phyloP scores from a whole-genome alignment of 352 stramenopile species.

The Detonula confervacea region DNA sequence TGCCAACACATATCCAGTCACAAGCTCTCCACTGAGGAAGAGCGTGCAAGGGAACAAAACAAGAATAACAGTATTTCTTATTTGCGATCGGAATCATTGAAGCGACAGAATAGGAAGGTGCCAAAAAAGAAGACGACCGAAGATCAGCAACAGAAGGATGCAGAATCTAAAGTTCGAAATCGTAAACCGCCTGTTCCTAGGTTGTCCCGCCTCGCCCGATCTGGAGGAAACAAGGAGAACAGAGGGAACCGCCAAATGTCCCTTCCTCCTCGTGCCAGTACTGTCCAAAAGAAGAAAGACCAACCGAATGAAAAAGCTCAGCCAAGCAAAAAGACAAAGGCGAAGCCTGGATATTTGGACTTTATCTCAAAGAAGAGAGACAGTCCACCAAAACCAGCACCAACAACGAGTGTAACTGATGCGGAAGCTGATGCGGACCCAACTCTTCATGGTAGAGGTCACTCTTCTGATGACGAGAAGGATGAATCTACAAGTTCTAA shows the following conservation, averaged over 20 bases:
- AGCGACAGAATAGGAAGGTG: constrained; percentile 19
- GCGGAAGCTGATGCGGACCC: background rate
- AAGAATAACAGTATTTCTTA: constrained; percentile 36
- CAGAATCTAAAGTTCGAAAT: constrained; percentile 6
- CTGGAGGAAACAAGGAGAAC: constrained; percentile 15
- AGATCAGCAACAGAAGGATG: constrained; percentile 13
- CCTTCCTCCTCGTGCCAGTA: background rate
- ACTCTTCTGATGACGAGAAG: background rate
- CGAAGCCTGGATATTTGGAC: constrained; percentile 34
- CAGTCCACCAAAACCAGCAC: background rate
- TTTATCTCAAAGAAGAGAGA: constrained; percentile 49
- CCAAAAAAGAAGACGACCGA: constrained; percentile 16
- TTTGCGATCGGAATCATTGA: constrained; percentile 29
- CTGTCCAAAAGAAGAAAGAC: too few relatives aligned
- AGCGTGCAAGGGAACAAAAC: constrained; percentile 26
- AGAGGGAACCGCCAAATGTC: background rate
- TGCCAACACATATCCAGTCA: constrained; percentile 38
- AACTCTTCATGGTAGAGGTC: background rate
- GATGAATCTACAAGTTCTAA: background rate
- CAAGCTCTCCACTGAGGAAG: constrained; percentile 29
- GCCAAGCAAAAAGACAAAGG: background rate
- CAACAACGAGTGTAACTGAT: background rate
- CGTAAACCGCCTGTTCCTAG: constrained; percentile 53
- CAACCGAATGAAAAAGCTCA: too few relatives aligned
- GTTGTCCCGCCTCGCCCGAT: constrained; percentile 32